Conservation (phyloP, 2,329 filamentous ascomycete species). For the Fusarium buharicum region DNA sequence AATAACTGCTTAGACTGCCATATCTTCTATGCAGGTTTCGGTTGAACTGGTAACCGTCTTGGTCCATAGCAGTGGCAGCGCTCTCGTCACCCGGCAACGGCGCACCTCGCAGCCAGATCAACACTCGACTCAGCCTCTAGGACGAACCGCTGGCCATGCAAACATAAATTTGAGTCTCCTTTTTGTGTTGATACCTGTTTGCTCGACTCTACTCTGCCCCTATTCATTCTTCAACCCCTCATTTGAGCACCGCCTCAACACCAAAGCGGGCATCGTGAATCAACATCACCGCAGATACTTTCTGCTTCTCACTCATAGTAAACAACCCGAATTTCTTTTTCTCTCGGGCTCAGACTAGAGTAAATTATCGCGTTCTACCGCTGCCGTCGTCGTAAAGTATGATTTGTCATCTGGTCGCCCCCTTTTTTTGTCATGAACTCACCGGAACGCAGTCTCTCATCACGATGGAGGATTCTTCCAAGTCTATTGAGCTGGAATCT, state of each 20-base stretch:
- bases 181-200: background rate
- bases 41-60: no score
- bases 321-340: no score
- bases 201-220: background rate
- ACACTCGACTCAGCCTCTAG: background rate
- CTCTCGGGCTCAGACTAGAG: no score
- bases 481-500: no score
- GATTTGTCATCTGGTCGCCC: background rate
- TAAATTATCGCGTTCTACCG: no score
- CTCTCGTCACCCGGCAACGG: conserved; percentile 23
- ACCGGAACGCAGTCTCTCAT: background rate
- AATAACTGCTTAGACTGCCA: no score
- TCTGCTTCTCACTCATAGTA: background rate
- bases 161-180: no score
- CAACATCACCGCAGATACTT: background rate
- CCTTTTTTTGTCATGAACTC: background rate
- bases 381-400: background rate
- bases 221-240: background rate
- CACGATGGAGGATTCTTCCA: background rate
- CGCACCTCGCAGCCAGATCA: background rate
- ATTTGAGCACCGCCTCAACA: background rate
- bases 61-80: background rate
- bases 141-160: no score
- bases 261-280: background rate
- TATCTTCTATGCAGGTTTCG: no score